Conservation (phyloP, 345 rosid genomes). For the Rhizophora mangle region DNA sequence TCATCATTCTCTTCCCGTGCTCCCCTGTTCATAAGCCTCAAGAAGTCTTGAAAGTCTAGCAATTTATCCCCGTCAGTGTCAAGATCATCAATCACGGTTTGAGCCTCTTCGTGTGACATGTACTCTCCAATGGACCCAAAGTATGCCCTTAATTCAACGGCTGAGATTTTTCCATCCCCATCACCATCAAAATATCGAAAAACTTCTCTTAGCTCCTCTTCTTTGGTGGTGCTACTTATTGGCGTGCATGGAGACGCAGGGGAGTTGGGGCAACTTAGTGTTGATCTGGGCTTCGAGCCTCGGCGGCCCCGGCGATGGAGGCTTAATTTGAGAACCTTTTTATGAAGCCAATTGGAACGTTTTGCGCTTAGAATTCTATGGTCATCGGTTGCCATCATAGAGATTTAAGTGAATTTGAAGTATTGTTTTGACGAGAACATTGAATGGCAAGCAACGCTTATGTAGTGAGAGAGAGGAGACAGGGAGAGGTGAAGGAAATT, state of each 20-base stretch:
- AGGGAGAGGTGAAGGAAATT: neutral
- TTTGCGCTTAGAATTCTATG: conserved; percentile 15
- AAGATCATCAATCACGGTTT: conserved; percentile 48
- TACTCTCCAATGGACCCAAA: conserved; percentile 73
- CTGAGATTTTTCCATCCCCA: conserved; percentile 75
- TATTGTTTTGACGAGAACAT: neutral
- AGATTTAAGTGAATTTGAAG: neutral
- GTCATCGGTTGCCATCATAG: conserved; percentile 19
- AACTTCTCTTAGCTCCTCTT: conserved; percentile 49
- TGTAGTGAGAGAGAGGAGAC: neutral
- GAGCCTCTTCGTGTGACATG: conserved; percentile 57
- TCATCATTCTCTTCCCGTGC: conserved; percentile 30
- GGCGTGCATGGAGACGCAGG: conserved; percentile 14
- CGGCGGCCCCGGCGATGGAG: conserved; percentile 13
- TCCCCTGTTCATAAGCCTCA: conserved; percentile 50
- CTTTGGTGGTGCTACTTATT: conserved; percentile 6
- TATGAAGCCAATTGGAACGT: conserved; percentile 33
- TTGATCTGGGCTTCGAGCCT: conserved; percentile 21
- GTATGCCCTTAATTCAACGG: conserved; percentile 58
- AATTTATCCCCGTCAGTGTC: conserved; percentile 66
- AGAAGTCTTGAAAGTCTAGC: conserved; percentile 64
- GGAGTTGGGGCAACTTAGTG: conserved; percentile 16
- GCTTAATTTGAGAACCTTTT: conserved; percentile 29
- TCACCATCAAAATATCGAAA: conserved; percentile 63
- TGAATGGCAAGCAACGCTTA: neutral